Base-by-base conservation (phyloP, 2,329 filamentous ascomycete species). In the Penicillium olsonii region DNA sequence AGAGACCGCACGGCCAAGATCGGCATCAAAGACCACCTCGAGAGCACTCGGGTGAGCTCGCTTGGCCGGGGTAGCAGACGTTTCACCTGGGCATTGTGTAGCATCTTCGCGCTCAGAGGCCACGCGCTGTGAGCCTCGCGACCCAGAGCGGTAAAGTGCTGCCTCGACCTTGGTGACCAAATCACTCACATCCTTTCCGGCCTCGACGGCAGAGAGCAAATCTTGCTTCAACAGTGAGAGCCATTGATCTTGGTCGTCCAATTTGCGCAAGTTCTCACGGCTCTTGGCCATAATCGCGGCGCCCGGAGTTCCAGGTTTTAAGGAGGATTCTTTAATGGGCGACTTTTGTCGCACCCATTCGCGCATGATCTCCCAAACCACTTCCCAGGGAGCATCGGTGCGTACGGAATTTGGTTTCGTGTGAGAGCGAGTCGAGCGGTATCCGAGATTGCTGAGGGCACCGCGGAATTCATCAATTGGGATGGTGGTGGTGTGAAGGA, bases 301-400 rank as follows among this genome's bases (percentile, higher is more conserved):
- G 1, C 88, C 90, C 1, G 90, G 76, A 43, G 81, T 88, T n/a
- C 80, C 81, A 34, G 84, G 78, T 61, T 83, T 87, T 47, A 95
- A 77, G 17, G 84, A 83, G 1, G 82, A 82, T 29, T 85, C 82
- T 66, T 88, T 95, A 50, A 95, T 78, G 0, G 92, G 91, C 0
- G 83, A 79, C 62, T 87, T 88, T 66, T 95, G 90, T 19, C 87
- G 82, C 12, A 88, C 83, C 90, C 91, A 99, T 71, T 96, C 91
- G 20, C 89, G 82, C 84, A 97, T 94, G 22, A 97, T 77, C 67
- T 95, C 88, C 92, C 94, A 97, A 40, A 99, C 82, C 0, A 90
- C 85, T 4, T 78, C 78, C 91, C 91, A 99, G 0, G 92, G 89
- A 12, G 94, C 94, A 70, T 97, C 85, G 0, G 94, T 97, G 75